Base-by-base conservation (phyloP, 768 basidiomycete species). In the Macrolepiota albuminosa region DNA sequence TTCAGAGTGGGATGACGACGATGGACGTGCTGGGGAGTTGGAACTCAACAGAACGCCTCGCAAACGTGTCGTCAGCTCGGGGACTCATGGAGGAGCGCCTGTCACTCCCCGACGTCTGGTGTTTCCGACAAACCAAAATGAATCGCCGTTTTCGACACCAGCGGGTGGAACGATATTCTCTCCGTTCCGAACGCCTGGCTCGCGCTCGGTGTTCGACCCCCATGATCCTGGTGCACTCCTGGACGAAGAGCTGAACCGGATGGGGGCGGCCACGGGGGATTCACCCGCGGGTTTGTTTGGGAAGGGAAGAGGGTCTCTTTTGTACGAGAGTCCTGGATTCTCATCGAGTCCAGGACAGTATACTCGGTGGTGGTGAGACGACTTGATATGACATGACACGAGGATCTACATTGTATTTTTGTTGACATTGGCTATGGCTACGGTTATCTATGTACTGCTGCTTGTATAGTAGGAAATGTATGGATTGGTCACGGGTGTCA, bases 301-400 rank as follows among this genome's bases (percentile, higher is more conserved):
- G 45, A 80, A 81, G 63, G 79, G 77, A 18, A 76, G 76, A 33
- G 78, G 80, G 39, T 70, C 74, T 1, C 66, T 88, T 63, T 67
- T 91, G 65, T 92, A 90, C 64, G 86, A 89, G 63, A 91, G 89
- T 69, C 90, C 90, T n/a, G 85, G 81, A 51, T 61, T 79, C 61
- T 66, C 78, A 49, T 73, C 71, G 50, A 86, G 84, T 65, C 85
- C 86, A 1, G 80, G 79, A 21, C 79, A 80, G 66, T 80, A 80
- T 69, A 72, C 76, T 18, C 71, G 76, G 57, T 84, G 81, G 82
- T 83, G 76, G 75, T 84, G 67, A 78, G 9, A 10, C 47, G 47
- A 48, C 47, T 3, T 29, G 58, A 60, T 24, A 43, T 45, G 48
- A 45, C 43, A 5, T 13, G 43, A 48, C 46, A 24, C 21, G 16